Evolutionary conservation across 2,329 filamentous ascomycete species (phyloP), one percentile per base, ranked within the genome.

Genomic region (Pyricularia pennisetigena): DNA sequence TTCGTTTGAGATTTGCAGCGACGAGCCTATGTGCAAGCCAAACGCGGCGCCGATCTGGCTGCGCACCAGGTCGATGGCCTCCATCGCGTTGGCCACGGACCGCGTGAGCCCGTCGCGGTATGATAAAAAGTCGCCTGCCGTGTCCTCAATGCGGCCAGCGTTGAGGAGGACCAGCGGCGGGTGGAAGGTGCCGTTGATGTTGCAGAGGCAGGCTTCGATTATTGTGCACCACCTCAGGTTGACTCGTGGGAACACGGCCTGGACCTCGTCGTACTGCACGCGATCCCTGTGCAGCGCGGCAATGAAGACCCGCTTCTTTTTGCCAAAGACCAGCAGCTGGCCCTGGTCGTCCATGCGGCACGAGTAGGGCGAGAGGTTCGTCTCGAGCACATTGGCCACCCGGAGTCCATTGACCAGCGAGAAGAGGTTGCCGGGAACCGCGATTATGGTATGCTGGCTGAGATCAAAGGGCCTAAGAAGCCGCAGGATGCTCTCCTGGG

Each of bases 281-380:
- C 59, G 49, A 35, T 68, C 49, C 54, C 68, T 30, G 75, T 98
- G 94, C 0, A 98, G 81, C 3, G 93, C 92, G 4, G 93, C 91
- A 65, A 97, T 86, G 74, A 97, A 97, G 0, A 94, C 97, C 69
- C 35, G 28, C 24, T 49, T 23, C 65, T 74, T 74, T 24, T 68
- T 69, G 32, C 72, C 72, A 67, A 72, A 68, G 10, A 73, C 71
- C 7, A 69, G 66, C 35, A 74, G 61, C 3, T 62, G n/a, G 0
- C 70, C 72, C 10, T 70, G 69, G 1, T 70, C 16, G 7, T 24
- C 68, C 72, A 74, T 74, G 0, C 72, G 68, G 66, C 72, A 73
- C 0, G 72, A 72, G 65, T 74, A 74, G 3, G 72, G 72, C 14
- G 72, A 71, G 20, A 74, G 67, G 54, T 74, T 72, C 32, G 69